phyloP scores from a whole-genome alignment of 2,329 filamentous ascomycete genomes.

The Cladophialophora bantiana region DNA sequence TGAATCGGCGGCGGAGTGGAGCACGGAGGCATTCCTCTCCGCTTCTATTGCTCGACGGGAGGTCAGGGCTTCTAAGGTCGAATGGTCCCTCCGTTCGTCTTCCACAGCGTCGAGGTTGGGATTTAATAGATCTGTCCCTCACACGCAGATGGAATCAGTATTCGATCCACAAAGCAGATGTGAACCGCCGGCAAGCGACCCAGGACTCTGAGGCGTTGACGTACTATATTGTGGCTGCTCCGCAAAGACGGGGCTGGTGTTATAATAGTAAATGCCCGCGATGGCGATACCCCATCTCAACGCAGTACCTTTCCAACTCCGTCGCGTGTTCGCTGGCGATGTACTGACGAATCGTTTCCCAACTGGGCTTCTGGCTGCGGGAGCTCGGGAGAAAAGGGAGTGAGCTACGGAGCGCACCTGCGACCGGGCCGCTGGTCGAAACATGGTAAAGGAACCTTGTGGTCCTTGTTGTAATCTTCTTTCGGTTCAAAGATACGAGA shows the following conservation, averaged over 20 bases:
- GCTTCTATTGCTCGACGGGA: slow-evolving; percentile 42
- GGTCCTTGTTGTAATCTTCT: not conserved
- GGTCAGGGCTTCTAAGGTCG: slow-evolving; percentile 38
- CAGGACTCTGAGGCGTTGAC: slow-evolving; percentile 44
- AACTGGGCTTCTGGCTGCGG: slow-evolving; percentile 24
- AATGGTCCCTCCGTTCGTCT: slow-evolving; percentile 26
- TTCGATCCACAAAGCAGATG: not conserved
- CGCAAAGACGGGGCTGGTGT: slow-evolving; percentile 85
- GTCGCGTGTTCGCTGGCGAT: slow-evolving; percentile 66
- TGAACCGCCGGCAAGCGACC: slow-evolving; percentile 8
- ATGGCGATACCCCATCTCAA: slow-evolving; percentile 77
- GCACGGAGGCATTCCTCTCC: slow-evolving; percentile 58
- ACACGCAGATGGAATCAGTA: slow-evolving; percentile 16
- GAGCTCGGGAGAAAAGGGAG: slow-evolving; percentile 26
- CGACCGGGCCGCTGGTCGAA: slow-evolving; percentile 58
- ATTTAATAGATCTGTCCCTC: slow-evolving; percentile 38
- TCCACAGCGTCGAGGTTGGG: slow-evolving; percentile 36
- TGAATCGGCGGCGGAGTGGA: slow-evolving; percentile 46
- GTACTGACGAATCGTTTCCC: slow-evolving; percentile 62
- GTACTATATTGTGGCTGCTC: slow-evolving; percentile 75
- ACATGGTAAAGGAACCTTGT: slow-evolving; percentile 52
- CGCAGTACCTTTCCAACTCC: slow-evolving; percentile 81
- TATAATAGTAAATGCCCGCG: slow-evolving; percentile 89
- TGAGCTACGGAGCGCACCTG: slow-evolving; percentile 47
- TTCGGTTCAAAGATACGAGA: not conserved